phyloP scores from a whole-genome alignment of 1,284 basidiomycete species.

The Leccinum cinnamomeum region DNA sequence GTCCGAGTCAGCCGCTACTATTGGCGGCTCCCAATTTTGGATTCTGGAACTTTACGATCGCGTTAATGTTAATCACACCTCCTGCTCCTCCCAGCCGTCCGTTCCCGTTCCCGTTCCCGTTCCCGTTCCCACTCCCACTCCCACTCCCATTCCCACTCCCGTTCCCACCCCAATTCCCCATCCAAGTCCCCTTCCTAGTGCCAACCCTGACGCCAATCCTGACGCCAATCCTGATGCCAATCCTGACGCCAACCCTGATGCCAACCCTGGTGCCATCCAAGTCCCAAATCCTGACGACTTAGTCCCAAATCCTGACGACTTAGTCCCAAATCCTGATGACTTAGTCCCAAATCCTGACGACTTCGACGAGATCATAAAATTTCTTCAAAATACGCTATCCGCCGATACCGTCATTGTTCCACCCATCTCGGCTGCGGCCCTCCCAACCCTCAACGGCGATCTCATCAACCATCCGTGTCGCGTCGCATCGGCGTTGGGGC shows the following conservation, averaged over 20 bases:
- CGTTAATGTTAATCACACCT: background rate
- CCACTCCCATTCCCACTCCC: no score
- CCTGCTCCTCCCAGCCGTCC: background rate
- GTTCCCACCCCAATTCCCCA: background rate
- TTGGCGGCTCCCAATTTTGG: background rate
- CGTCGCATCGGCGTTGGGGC: background rate
- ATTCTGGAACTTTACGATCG: background rate
- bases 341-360: background rate
- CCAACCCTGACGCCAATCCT: background rate
- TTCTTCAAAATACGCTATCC: background rate
- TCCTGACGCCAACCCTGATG: background rate
- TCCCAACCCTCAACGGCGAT: background rate
- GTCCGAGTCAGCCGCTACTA: background rate
- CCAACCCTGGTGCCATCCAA: background rate
- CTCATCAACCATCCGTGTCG: background rate
- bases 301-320: no score
- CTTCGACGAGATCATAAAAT: background rate
- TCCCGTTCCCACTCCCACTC: no score
- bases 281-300: background rate
- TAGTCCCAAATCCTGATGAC: no score
- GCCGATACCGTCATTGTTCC: background rate
- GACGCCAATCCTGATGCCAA: background rate
- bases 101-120: background rate
- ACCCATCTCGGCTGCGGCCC: background rate
- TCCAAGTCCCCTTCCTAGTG: background rate